A percentile compares a stretch with the other conserved stretches of the same genome.
phyloP scores from a whole-genome alignment of 2,329 filamentous ascomycete species.

The Diaporthe citri region DNA sequence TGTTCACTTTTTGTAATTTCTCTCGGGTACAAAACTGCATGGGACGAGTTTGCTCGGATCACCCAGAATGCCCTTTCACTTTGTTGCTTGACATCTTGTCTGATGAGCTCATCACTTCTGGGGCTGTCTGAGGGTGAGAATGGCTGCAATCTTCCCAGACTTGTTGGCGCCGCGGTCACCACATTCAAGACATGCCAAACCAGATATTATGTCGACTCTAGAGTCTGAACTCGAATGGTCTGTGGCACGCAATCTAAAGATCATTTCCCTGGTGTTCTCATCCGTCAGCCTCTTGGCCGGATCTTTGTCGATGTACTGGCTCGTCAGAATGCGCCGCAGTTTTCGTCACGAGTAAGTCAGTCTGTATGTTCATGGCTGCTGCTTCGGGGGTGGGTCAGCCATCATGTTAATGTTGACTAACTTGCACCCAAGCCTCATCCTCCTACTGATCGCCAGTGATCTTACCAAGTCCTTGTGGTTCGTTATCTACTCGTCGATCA shows the following conservation, averaged over 20 bases:
- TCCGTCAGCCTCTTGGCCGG: slow-evolving; percentile 69
- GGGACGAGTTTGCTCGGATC: background rate
- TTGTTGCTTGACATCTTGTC: background rate
- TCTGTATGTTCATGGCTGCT: background rate
- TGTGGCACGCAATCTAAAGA: slow-evolving; percentile 46
- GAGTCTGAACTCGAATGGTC: background rate
- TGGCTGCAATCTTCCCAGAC: too few species aligned
- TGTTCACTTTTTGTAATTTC: background rate
- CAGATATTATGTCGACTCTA: background rate
- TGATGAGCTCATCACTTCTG: background rate
- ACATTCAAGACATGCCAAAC: background rate
- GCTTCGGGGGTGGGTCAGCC: background rate
- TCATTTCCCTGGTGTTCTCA: slow-evolving; percentile 57
- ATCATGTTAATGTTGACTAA: background rate
- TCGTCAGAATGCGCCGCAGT: slow-evolving; percentile 77
- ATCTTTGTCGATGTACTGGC: slow-evolving; percentile 75
- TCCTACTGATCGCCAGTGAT: slow-evolving; percentile 80
- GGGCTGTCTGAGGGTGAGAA: background rate
- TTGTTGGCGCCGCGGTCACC: background rate
- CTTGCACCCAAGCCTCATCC: slow-evolving; percentile 69
- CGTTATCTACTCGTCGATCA: slow-evolving; percentile 72
- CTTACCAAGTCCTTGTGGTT: slow-evolving; percentile 78
- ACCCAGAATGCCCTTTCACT: background rate
- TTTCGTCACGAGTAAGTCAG: slow-evolving; percentile 78
- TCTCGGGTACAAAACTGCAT: background rate